These are phyloP conservation scores for Jaapia argillacea DNA, from an alignment of 768 basidiomycete species.

Conservation along the genomic window DNA sequence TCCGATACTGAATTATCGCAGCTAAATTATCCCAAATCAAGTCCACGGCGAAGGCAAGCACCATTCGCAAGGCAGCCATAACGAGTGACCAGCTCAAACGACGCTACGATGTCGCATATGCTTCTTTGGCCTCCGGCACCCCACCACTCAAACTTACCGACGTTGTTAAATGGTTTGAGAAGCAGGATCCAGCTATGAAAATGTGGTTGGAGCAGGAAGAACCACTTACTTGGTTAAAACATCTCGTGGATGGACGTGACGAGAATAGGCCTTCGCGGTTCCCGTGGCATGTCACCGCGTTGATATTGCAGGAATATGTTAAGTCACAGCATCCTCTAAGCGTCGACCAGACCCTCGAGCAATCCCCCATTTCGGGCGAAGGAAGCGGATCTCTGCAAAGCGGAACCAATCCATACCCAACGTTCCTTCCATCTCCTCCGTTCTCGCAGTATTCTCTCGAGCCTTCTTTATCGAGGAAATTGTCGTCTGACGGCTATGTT, in stretches of 20 bases:
- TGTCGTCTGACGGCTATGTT: slow-evolving; percentile 36
- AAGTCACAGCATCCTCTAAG: too few relatives aligned
- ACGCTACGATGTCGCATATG: slow-evolving; percentile 49
- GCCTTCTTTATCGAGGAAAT: slow-evolving; percentile 27
- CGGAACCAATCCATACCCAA: too few relatives aligned
- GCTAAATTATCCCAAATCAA: slow-evolving; percentile 51
- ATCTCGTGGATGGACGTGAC: slow-evolving; percentile 40
- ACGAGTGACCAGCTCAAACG: slow-evolving; percentile 55
- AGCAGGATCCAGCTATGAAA: slow-evolving; percentile 35
- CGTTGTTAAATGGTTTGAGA: slow-evolving; percentile 52
- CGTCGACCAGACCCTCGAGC: slow-evolving; percentile 21
- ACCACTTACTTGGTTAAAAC: slow-evolving; percentile 67
- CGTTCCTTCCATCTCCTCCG: too few relatives aligned
- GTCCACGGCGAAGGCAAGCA: slow-evolving; percentile 37
- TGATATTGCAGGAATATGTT: slow-evolving; percentile 58
- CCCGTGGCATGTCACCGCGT: slow-evolving; percentile 57
- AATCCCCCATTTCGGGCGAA: slow-evolving; percentile 10
- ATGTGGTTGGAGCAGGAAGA: slow-evolving; percentile 53
- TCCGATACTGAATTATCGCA: slow-evolving; percentile 15
- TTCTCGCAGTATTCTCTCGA: slow-evolving; percentile 30
- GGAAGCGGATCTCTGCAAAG: slow-evolving; percentile 6
- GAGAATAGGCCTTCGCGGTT: slow-evolving; percentile 24
- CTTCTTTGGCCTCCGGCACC: slow-evolving; percentile 21
- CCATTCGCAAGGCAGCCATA: slow-evolving; percentile 53
- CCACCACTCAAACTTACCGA: slow-evolving; percentile 34